Conservation (phyloP, 345 rosid species). For the Gossypium sturtianum region DNA sequence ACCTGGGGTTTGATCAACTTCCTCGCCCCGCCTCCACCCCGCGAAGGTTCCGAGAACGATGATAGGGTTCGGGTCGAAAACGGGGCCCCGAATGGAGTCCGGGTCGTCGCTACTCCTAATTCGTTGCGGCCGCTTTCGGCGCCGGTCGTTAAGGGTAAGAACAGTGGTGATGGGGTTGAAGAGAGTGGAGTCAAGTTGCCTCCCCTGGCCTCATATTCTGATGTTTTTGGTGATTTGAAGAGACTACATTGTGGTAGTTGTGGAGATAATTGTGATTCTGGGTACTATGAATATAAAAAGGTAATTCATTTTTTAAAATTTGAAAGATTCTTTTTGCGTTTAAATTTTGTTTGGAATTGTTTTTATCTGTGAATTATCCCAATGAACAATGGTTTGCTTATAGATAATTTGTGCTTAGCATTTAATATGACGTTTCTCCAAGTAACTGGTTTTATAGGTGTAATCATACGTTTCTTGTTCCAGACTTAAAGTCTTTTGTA, state of each 20-base stretch:
- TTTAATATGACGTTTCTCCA: background rate
- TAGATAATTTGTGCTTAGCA: background rate
- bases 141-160: constrained; percentile 24
- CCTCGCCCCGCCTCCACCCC: constrained; percentile 16
- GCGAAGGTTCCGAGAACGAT: constrained; percentile 21
- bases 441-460: background rate
- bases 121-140: constrained; percentile 50
- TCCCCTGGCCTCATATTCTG: constrained; percentile 65
- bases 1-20: constrained; percentile 80
- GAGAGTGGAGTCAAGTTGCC: constrained; percentile 43
- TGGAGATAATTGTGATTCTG: constrained; percentile 42
- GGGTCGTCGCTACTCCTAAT: constrained; percentile 68
- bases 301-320: constrained; percentile 22
- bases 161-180: constrained; percentile 8
- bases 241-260: constrained; percentile 49
- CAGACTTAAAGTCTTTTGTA: background rate
- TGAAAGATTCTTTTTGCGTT: background rate
- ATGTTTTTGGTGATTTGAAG: constrained; percentile 50
- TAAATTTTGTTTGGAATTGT: background rate
- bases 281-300: constrained; percentile 49
- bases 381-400: background rate
- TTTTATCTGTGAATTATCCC: background rate
- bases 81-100: constrained; percentile 66
- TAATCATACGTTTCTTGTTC: background rate
- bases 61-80: constrained; percentile 45